A percentile compares a stretch with the other conserved stretches of the same genome.
phyloP scores from a whole-genome alignment of 495 filamentous ascomycete genomes.

The Aspergillus bridgeri region DNA sequence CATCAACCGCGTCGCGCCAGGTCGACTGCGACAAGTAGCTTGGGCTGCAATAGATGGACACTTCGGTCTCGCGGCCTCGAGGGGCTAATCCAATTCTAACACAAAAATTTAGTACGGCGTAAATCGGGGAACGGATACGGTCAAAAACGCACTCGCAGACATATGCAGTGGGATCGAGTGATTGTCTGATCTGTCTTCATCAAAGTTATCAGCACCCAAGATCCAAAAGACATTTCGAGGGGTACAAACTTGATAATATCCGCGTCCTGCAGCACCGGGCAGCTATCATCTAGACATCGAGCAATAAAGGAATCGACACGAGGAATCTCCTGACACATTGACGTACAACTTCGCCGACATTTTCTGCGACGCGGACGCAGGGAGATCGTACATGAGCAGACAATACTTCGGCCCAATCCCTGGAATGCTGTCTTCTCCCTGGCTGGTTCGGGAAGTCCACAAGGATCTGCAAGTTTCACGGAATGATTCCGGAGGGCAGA shows the following conservation, averaged over 20 bases:
- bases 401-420: background rate
- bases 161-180: background rate
- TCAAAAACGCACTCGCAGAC: background rate
- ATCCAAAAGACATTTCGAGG: too few species aligned
- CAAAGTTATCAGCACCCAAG: too few species aligned
- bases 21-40: background rate
- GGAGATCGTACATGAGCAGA: conserved; percentile 5
- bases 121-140: background rate
- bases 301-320: background rate
- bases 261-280: conserved; percentile 1
- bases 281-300: background rate
- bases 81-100: background rate
- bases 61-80: background rate
- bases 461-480: background rate
- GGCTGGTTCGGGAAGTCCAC: background rate
- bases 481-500: background rate
- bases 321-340: conserved; percentile 1
- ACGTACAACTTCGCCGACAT: conserved; percentile 1
- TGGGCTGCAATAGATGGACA: background rate
- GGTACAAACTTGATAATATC: background rate
- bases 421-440: background rate
- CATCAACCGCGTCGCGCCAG: background rate
- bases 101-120: background rate
- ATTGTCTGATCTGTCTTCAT: background rate
- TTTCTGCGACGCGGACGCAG: background rate